These are phyloP conservation scores for Selenicereus undatus DNA, from an alignment of 148 eudicot species.

Conservation along the genomic window DNA sequence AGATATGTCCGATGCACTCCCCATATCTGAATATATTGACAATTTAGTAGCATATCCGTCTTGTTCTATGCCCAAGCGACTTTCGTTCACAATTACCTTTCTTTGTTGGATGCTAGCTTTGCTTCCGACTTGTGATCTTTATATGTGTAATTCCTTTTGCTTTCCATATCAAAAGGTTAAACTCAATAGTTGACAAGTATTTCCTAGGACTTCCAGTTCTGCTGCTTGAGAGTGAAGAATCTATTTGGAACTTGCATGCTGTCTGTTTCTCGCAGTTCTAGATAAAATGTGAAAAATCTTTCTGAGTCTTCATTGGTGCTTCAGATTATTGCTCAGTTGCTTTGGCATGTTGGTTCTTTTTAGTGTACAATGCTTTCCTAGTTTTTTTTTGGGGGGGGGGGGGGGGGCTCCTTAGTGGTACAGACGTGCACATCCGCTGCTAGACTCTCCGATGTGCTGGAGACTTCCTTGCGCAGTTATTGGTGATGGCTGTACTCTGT, in stretches of 20 bases:
- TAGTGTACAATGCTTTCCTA: background rate
- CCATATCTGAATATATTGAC: no score
- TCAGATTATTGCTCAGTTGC: background rate
- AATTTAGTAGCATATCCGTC: no score
- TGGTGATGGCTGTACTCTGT: background rate
- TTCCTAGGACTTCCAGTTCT: no score
- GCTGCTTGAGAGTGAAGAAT: no score
- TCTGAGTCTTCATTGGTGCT: background rate
- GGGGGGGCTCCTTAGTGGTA: background rate
- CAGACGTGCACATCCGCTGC: background rate
- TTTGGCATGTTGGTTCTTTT: background rate
- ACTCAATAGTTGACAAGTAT: no score
- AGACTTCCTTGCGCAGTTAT: background rate
- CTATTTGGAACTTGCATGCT: background rate
- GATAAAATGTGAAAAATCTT: background rate
- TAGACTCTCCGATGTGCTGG: background rate
- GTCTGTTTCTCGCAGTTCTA: background rate
- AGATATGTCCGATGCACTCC: background rate
- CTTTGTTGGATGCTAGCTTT: no score
- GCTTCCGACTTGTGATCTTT: no score
- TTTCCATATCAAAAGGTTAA: no score
- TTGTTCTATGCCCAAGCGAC: no score
- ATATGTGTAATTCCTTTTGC: no score
- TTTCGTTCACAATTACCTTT: no score
- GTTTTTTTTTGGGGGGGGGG: background rate